Base-by-base conservation (phyloP, 768 basidiomycete species). In the Kwoniella dejecticola region DNA sequence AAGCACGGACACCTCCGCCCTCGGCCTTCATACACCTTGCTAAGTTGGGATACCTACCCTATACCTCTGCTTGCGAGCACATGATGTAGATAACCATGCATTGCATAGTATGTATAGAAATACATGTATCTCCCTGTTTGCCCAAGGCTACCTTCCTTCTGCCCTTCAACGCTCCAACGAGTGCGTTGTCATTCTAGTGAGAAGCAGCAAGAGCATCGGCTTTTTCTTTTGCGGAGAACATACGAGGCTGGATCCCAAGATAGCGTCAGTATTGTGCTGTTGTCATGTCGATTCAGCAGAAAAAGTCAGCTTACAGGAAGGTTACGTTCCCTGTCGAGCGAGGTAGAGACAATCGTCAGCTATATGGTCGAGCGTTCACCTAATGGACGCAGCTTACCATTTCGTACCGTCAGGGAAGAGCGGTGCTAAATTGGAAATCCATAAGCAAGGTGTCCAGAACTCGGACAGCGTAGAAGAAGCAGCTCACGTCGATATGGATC, bases 401-500 rank as follows among this genome's bases (percentile, higher is more conserved):
- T 95, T 96, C n/a, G 91, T 92, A 60, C 94, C 94, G 60, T 89
- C 91, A 47, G 91, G 91, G 77, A 87, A 89, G 40, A 84, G 73
- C 47, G 93, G 84, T 60, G 88, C 94, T 26, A 31, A 21, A n/a
- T 8, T 27, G 13, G 1, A 5, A 24, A 23, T 23, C n/a, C n/a
- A n/a, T n/a, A n/a, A n/a, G n/a, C n/a, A n/a, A n/a, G n/a, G n/a
- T n/a, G n/a, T n/a, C n/a, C n/a, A n/a, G n/a, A n/a, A n/a, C n/a
- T n/a, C n/a, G n/a, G n/a, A n/a, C n/a, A n/a, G n/a, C n/a, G n/a
- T n/a, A n/a, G n/a, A n/a, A n/a, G n/a, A n/a, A n/a, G n/a, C n/a
- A 24, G 87, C 92, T 81, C 79, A 97, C 94, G 80, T 77, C 89
- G 88, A 79, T 92, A 93, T 40, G 95, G 94, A 79, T 97, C 95